phyloP scores from a whole-genome alignment of 345 rosid genomes.

The Orychophragmus violaceus region DNA sequence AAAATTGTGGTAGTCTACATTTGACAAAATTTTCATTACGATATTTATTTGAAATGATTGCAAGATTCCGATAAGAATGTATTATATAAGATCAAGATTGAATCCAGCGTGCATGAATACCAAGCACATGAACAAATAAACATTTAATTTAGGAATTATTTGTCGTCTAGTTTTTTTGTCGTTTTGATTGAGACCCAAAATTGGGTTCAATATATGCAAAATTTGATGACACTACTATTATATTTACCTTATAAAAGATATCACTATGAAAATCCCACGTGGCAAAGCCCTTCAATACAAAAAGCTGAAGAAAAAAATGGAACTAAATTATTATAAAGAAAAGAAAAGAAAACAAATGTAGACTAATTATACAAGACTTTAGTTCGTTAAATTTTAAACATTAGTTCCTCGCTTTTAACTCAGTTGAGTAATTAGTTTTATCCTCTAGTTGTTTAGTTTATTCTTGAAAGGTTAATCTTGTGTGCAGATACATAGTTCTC shows the following conservation, averaged over 20 bases:
- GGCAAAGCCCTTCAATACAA: slow-evolving; percentile 3
- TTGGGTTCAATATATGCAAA: slow-evolving; percentile 3
- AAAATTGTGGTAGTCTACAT: background rate
- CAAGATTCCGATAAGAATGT: slow-evolving; percentile 23
- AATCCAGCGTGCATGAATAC: slow-evolving; percentile 26
- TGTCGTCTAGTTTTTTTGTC: slow-evolving; percentile 27
- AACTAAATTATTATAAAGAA: background rate
- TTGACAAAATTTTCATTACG: background rate
- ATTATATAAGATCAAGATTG: slow-evolving; percentile 22
- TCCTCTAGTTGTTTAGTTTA: no score
- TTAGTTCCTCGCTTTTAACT: no score
- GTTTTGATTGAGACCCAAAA: slow-evolving; percentile 16
- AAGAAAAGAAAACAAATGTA: slow-evolving; percentile 4
- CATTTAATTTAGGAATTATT: slow-evolving; percentile 15
- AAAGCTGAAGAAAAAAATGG: background rate
- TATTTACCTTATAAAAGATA: slow-evolving; percentile 8
- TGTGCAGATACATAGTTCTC: no score
- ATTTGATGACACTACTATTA: background rate
- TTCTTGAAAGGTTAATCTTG: no score
- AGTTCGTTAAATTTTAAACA: no score
- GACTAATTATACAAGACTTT: no score
- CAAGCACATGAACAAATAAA: slow-evolving; percentile 14
- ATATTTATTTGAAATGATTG: slow-evolving; percentile 12
- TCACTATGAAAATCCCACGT: slow-evolving; percentile 20
- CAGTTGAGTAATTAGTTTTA: no score